Percentiles rank a stretch among this genome's conserved stretches.
Conservation (phyloP, 768 basidiomycete genomes). For the Phlegmacium glaucopus region DNA sequence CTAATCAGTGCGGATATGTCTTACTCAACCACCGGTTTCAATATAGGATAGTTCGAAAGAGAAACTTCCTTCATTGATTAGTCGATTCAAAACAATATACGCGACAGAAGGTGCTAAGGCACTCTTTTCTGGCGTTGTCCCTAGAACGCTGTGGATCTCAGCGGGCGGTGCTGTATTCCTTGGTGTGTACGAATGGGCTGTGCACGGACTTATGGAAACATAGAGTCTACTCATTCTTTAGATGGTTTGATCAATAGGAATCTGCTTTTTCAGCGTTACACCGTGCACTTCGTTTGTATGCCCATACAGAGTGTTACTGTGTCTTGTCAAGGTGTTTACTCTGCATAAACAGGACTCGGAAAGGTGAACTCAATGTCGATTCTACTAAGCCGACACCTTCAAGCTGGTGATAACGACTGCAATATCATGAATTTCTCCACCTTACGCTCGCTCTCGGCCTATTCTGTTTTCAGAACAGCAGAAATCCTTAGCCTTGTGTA, state of each 20-base stretch:
- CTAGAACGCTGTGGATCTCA: constrained; percentile 94
- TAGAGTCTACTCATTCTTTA: constrained; percentile 1
- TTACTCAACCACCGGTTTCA: not conserved
- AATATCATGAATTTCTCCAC: too few species aligned
- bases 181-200: constrained; percentile 89
- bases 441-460: too few species aligned
- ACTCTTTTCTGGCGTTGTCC: constrained; percentile 84
- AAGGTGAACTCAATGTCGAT: too few species aligned
- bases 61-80: constrained; percentile 49
- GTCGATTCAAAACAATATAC: constrained; percentile 66
- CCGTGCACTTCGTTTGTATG: too few species aligned
- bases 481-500: constrained; percentile 68
- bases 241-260: too few species aligned
- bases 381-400: too few species aligned
- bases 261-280: too few species aligned
- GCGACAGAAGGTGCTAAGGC: constrained; percentile 65
- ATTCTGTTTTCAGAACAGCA: constrained; percentile 37
- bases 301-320: too few species aligned
- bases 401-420: too few species aligned
- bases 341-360: too few species aligned
- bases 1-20: not conserved
- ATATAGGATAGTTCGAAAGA: constrained; percentile 46
- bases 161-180: constrained; percentile 96
- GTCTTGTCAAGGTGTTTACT: too few species aligned
- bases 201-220: constrained; percentile 45